phyloP scores from a whole-genome alignment of 139 green algal genomes.

The Dunaliella sp. region DNA sequence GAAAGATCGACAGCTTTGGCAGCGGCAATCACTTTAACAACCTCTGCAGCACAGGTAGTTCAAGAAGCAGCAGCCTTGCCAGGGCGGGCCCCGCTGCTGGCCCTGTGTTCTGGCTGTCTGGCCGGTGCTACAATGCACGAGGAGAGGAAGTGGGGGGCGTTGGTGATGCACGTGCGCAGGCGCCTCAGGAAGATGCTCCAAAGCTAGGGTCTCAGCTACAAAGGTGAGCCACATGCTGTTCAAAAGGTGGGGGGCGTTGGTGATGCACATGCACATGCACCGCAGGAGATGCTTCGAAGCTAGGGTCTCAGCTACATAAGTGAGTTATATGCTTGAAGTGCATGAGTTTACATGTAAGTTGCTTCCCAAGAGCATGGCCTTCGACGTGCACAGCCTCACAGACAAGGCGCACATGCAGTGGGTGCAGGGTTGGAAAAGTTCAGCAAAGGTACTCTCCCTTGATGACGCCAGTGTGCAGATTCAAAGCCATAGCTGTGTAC shows the following conservation, averaged over 20 bases:
- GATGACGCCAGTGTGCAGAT: not conserved
- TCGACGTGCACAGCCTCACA: no score
- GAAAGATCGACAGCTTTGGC: not conserved
- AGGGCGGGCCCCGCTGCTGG: not conserved
- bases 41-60: not conserved
- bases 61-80: not conserved
- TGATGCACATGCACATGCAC: not conserved
- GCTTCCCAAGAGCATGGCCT: not conserved
- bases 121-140: not conserved
- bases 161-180: not conserved
- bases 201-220: no score
- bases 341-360: not conserved
- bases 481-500: not conserved
- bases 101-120: not conserved
- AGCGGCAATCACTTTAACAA: no score
- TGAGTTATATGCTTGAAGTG: not conserved
- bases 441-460: no score
- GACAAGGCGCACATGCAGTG: not conserved
- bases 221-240: not conserved
- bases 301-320: not conserved
- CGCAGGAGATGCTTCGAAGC: not conserved
- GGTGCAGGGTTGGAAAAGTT: not conserved
- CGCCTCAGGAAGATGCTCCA: not conserved
- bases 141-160: not conserved
- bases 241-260: not conserved